Evolutionary conservation across 352 stramenopile genomes (phyloP).

Genomic region (Phytophthora tubulina): DNA sequence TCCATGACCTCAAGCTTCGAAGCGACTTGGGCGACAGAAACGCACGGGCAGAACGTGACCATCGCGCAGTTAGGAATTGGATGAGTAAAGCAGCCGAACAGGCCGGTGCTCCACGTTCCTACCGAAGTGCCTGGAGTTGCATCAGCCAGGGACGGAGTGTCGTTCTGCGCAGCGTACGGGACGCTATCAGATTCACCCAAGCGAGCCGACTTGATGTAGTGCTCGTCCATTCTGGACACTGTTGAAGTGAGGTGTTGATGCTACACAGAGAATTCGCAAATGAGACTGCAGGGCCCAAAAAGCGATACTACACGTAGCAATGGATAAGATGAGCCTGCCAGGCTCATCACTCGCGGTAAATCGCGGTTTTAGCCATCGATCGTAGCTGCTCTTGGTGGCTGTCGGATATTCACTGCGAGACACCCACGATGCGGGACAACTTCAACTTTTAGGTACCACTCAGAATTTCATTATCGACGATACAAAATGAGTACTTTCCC

Average conservation of each 20-base stretch:
- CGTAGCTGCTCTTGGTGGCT: slow-evolving; percentile 21
- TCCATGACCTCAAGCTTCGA: slow-evolving; percentile 44
- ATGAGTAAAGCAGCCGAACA: slow-evolving; percentile 51
- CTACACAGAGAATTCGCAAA: slow-evolving; percentile 16
- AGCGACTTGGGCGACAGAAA: slow-evolving; percentile 47
- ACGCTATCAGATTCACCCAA: slow-evolving; percentile 19
- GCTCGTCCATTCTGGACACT: slow-evolving; percentile 20
- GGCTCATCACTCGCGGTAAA: too few relatives aligned
- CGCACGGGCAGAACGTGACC: slow-evolving; percentile 49
- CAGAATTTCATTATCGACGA: slow-evolving; percentile 15
- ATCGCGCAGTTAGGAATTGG: slow-evolving; percentile 52
- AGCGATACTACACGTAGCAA: slow-evolving; percentile 5
- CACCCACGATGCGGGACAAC: slow-evolving; percentile 15
- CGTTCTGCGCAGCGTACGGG: slow-evolving; percentile 25
- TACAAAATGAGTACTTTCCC: slow-evolving; percentile 3
- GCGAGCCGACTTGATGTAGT: slow-evolving; percentile 30
- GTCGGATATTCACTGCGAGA: slow-evolving; percentile 25
- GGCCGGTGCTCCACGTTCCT: slow-evolving; percentile 38
- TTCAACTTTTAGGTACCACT: slow-evolving; percentile 23
- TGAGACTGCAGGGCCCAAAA: slow-evolving; percentile 1
- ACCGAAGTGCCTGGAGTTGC: neutral
- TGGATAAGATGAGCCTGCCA: neutral
- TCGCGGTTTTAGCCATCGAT: slow-evolving; percentile 8
- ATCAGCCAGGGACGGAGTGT: neutral
- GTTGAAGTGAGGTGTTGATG: neutral